Evolutionary conservation across 495 filamentous ascomycete species (phyloP).

Genomic region (Aspergillus bertholletiae): DNA sequence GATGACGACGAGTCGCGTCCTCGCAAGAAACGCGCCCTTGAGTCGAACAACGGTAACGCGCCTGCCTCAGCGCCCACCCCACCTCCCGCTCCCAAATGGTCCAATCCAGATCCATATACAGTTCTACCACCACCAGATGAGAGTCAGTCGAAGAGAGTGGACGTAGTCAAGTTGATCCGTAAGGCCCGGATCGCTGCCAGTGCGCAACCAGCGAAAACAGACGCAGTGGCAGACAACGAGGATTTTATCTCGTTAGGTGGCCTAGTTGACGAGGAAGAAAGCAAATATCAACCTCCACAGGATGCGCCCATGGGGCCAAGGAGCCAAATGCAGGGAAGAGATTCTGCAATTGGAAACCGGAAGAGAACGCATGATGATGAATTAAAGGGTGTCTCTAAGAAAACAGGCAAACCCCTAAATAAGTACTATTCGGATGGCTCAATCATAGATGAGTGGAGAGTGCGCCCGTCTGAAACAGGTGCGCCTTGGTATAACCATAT

Average conservation of each 20-base stretch:
- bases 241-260: slow-evolving; percentile 82
- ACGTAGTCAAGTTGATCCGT: slow-evolving; percentile 82
- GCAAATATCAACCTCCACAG: slow-evolving; percentile 24
- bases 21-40: slow-evolving; percentile 48
- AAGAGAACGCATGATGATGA: slow-evolving; percentile 72
- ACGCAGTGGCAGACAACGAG: slow-evolving; percentile 57
- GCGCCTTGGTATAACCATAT: slow-evolving; percentile 58
- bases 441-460: slow-evolving; percentile 57
- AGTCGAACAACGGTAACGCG: slow-evolving; percentile 49
- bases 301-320: slow-evolving; percentile 35
- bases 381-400: slow-evolving; percentile 49
- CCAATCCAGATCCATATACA: slow-evolving; percentile 90
- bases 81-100: slow-evolving; percentile 68
- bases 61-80: slow-evolving; percentile 21
- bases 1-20: slow-evolving; percentile 45
- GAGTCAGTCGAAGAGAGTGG: slow-evolving; percentile 63
- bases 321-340: slow-evolving; percentile 18
- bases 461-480: slow-evolving; percentile 35
- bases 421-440: slow-evolving; percentile 41
- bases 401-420: slow-evolving; percentile 40
- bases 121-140: slow-evolving; percentile 70
- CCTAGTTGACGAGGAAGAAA: slow-evolving; percentile 47
- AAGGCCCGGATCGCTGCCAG: slow-evolving; percentile 62
- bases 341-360: slow-evolving; percentile 44
- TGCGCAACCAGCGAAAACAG: slow-evolving; percentile 37